Conservation (phyloP, 192 early-diverging fungal genomes). For the Allomyces javanicus region DNA sequence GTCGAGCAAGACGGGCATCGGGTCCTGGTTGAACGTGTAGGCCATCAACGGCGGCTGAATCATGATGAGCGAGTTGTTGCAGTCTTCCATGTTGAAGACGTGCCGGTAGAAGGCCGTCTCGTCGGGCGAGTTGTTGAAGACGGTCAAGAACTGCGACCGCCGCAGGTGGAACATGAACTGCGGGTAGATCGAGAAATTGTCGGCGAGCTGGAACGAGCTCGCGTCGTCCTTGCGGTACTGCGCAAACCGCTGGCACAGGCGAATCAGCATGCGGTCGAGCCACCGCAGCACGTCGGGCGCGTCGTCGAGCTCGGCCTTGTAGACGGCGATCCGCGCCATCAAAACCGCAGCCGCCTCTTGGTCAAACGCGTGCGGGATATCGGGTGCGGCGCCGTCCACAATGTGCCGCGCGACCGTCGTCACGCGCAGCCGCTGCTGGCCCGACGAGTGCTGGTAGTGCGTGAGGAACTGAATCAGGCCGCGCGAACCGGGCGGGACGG, state of each 20-base stretch:
- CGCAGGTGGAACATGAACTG: constrained; percentile 99
- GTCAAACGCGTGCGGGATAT: constrained; percentile 82
- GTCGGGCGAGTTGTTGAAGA: constrained; percentile 97
- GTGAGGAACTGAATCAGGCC: constrained; percentile 91
- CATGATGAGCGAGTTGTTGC: constrained; percentile 95
- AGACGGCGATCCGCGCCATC: constrained; percentile 90
- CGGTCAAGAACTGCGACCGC: constrained; percentile 89
- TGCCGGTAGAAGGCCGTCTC: constrained; percentile 86
- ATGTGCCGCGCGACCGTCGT: constrained; percentile 76
- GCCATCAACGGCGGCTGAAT: constrained; percentile 94
- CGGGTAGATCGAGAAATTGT: constrained; percentile 95
- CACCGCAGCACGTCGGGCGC: constrained; percentile 89
- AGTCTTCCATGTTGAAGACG: constrained; percentile 84
- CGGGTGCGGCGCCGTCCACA: constrained; percentile 61
- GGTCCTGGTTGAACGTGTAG: constrained; percentile 65
- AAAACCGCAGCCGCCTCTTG: constrained; percentile 94
- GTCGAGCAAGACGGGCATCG: constrained; percentile 84
- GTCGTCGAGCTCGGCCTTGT: constrained; percentile 94
- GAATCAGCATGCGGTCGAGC: constrained; percentile 96
- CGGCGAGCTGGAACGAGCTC: constrained; percentile 63
- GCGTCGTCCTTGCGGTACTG: constrained; percentile 93
- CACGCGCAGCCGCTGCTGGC: constrained; percentile 73
- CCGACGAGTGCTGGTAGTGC: constrained; percentile 85
- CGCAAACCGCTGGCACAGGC: constrained; percentile 91
- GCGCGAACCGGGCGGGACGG: constrained; percentile 52